These are phyloP conservation scores for Boletus vermiculosoides DNA, from an alignment of 768 basidiomycete species.

Conservation along the genomic window DNA sequence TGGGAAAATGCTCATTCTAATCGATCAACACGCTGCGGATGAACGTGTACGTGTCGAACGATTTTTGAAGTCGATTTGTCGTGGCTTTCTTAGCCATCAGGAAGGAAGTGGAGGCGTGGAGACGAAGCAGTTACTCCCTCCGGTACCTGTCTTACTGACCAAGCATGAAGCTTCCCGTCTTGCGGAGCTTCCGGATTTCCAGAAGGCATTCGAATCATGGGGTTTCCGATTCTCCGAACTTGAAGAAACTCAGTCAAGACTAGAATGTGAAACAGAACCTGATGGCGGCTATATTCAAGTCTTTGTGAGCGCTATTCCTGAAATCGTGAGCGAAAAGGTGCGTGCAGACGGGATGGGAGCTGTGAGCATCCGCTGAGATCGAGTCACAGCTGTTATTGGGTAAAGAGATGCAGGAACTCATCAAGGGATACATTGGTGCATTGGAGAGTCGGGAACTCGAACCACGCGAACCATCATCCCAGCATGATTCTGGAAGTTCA, in stretches of 20 bases:
- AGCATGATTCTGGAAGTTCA: constrained; percentile 1
- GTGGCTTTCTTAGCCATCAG: constrained; percentile 53
- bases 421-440: constrained; percentile 70
- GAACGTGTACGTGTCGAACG: constrained; percentile 90
- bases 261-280: constrained; percentile 16
- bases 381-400: constrained; percentile 55
- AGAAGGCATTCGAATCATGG: constrained; percentile 60
- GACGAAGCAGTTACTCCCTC: constrained; percentile 47
- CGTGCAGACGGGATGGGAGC: constrained; percentile 10
- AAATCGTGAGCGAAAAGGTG: constrained; percentile 69
- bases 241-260: constrained; percentile 22
- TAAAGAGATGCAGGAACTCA: constrained; percentile 70
- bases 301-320: constrained; percentile 60
- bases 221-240: constrained; percentile 57
- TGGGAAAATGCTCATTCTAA: constrained; percentile 55
- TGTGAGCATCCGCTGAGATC: constrained; percentile 11
- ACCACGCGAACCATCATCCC: constrained; percentile 17
- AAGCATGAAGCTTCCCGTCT: constrained; percentile 57
- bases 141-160: constrained; percentile 64
- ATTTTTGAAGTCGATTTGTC: constrained; percentile 73
- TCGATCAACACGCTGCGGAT: constrained; percentile 99
- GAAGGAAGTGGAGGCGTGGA: constrained; percentile 38
- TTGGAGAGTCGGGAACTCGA: constrained; percentile 48
- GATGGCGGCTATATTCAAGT: constrained; percentile 59
- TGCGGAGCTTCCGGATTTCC: constrained; percentile 39